A percentile compares a stretch with the other conserved stretches of the same genome.
These are phyloP conservation scores for Suhomyces bokatorum DNA, from an alignment of 1,139 yeast species.

Conservation along the genomic window DNA sequence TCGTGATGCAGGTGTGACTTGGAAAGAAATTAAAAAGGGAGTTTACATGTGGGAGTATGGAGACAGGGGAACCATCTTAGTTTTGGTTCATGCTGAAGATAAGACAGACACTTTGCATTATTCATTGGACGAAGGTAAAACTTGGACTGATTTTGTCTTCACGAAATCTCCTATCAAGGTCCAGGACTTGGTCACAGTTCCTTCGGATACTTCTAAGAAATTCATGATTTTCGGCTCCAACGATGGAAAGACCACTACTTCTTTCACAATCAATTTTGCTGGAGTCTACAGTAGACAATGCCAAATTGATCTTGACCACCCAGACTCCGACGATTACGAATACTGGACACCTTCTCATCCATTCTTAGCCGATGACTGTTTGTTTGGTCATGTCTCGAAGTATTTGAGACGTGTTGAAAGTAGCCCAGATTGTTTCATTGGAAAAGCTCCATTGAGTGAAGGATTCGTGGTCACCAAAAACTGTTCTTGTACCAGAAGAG, in stretches of 20 bases:
- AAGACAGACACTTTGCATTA: conserved; percentile 60
- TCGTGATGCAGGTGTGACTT: conserved; percentile 83
- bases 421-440: conserved; percentile 73
- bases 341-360: conserved; percentile 83
- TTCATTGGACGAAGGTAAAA: conserved; percentile 76
- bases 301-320: conserved; percentile 58
- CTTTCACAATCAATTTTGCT: conserved; percentile 70
- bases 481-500: conserved; percentile 84
- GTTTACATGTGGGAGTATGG: conserved; percentile 93
- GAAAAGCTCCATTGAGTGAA: conserved; percentile 66
- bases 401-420: conserved; percentile 72
- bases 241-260: conserved; percentile 21
- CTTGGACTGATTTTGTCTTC: conserved; percentile 73
- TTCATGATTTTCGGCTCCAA: conserved; percentile 44
- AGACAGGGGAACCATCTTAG: conserved; percentile 87
- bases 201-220: conserved; percentile 81
- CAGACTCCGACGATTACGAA: conserved; percentile 71
- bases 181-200: conserved; percentile 82
- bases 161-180: conserved; percentile 56
- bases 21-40: conserved; percentile 79
- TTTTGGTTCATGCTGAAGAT: conserved; percentile 60
- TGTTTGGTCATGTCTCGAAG: conserved; percentile 85
- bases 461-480: conserved; percentile 61
- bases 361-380: conserved; percentile 57
- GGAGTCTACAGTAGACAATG: conserved; percentile 69